A percentile compares a stretch with the other conserved stretches of the same genome.
Evolutionary conservation across 192 early-diverging fungal species (phyloP).

Genomic region (Helicostylum pulchrum): DNA sequence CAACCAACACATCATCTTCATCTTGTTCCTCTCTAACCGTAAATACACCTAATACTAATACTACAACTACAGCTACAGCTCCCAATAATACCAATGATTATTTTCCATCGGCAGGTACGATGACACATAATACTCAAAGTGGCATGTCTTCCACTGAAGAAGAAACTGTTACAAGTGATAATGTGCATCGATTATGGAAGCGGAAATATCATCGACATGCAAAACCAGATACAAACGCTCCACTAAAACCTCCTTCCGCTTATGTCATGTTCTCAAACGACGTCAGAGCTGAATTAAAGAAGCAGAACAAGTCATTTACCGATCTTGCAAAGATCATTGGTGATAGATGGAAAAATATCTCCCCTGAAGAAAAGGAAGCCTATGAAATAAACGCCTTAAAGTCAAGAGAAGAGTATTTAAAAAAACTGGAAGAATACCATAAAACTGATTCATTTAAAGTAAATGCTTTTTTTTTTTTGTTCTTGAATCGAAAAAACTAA

Average conservation of each 20-base stretch:
- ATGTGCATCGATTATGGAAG: conserved; percentile 22
- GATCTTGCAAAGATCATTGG: conserved; percentile 48
- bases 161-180: conserved; percentile 23
- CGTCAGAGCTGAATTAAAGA: conserved; percentile 38
- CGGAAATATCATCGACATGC: conserved; percentile 47
- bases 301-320: conserved; percentile 38
- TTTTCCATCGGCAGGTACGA: conserved; percentile 17
- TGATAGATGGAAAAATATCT: conserved; percentile 44
- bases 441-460: conserved; percentile 37
- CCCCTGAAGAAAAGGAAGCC: conserved; percentile 24
- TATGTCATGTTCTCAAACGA: conserved; percentile 50
- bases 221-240: conserved; percentile 45
- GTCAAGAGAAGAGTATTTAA: conserved; percentile 34
- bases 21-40: neutral
- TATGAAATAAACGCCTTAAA: conserved; percentile 30
- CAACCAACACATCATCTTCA: neutral
- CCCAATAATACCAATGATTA: conserved; percentile 1
- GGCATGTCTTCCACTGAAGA: conserved; percentile 36
- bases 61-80: neutral
- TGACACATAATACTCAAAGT: conserved; percentile 8
- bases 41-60: neutral
- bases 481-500: neutral
- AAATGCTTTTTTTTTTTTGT: neutral
- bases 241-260: conserved; percentile 44
- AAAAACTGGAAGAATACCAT: conserved; percentile 32